Conservation (phyloP, 148 eudicot species). For the Silene conica region DNA sequence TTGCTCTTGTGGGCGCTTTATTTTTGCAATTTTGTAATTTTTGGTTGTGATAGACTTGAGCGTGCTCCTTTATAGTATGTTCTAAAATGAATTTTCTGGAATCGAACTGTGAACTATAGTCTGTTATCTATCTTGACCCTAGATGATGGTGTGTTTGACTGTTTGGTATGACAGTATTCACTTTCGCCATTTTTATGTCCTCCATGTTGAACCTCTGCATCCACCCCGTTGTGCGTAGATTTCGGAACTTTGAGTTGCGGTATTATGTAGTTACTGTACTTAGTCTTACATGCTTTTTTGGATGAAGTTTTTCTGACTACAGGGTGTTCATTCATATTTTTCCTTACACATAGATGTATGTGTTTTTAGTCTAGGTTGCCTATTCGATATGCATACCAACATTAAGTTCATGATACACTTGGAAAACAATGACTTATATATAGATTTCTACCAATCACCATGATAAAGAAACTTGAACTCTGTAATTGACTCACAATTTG, state of each 20-base stretch:
- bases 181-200: neutral
- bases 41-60: neutral
- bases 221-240: neutral
- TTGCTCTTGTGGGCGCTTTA: neutral
- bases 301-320: neutral
- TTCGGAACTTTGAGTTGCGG: neutral
- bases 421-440: no score
- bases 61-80: neutral
- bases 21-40: neutral
- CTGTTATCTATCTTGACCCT: no score
- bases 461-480: no score
- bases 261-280: neutral
- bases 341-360: neutral
- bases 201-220: neutral
- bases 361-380: no score
- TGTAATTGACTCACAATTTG: no score
- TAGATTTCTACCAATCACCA: no score
- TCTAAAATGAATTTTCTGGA: neutral
- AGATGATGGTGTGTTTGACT: neutral
- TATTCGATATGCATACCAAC: no score
- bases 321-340: neutral
- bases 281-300: neutral
- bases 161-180: neutral
- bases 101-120: neutral
- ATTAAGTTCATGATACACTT: no score